Base-by-base conservation (phyloP, 208 protist species). In the Leishmania arabica region DNA sequence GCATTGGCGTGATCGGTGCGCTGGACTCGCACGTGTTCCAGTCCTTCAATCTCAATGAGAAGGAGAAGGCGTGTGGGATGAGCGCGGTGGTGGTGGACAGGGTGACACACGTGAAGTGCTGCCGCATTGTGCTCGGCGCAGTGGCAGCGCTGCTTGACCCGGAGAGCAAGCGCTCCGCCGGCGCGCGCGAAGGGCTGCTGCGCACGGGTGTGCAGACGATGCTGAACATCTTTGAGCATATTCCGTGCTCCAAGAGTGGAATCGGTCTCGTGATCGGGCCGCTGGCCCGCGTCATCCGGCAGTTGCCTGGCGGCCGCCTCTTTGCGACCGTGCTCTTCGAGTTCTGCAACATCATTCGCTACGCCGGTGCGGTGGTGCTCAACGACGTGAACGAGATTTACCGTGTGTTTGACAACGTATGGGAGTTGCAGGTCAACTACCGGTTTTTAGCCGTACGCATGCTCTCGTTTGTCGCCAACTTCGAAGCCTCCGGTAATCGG, bases 1-100 rank as follows among this genome's bases (percentile, higher is more conserved):
- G 94, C 78, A 85, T 95, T 68, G 94, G 94, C 45, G 73, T 86
- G 60, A 92, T 97, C 69, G 94, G 94, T 73, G 94, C 92, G 13
- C 78, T 97, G 15, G 94, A 96, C 77, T 87, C 90, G 47, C 88
- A 90, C 88, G 81, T 94, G 31, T 95, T 97, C 84, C 90, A 95
- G 62, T 90, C 89, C 24, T 77, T 93, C 19, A 81, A 77, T 19
- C 56, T 89, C 24, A 78, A 73, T 45, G 84, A 88, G 53, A 87
- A 90, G 34, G 86, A 88, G 58, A 90, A 89, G 56, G 47, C 71
- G 6, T 83, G 34, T 64, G 82, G 75, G 27, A 54, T 56, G 34
- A 84, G 64, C 42, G 78, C 85, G 2, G 80, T 88, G 49, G 82
- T 85, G 21, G 84, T 93, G 19, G 78, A 83, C 42, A 78, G 84